phyloP scores from a whole-genome alignment of 768 basidiomycete genomes.

The Hemileccinum rubropunctum region DNA sequence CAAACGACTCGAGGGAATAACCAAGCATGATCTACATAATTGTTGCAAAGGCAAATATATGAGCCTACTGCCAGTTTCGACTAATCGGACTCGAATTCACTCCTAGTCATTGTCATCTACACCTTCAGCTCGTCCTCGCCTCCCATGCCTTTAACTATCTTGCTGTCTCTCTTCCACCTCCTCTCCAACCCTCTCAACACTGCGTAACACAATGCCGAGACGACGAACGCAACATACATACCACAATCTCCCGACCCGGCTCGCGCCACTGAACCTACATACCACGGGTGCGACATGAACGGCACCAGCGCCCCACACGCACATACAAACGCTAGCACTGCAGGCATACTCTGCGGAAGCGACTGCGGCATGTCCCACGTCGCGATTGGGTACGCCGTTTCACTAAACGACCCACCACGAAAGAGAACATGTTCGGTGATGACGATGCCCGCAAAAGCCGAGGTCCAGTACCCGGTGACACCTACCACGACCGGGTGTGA shows the following conservation, averaged over 20 bases:
- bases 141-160: background rate
- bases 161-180: constrained; percentile 3
- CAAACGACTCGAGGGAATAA: no score
- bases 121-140: constrained; percentile 1
- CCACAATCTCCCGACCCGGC: constrained; percentile 48
- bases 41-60: no score
- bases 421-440: constrained; percentile 45
- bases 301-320: constrained; percentile 40
- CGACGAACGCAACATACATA: constrained; percentile 38
- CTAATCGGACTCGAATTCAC: no score
- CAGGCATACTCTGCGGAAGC: constrained; percentile 44
- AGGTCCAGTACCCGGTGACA: constrained; percentile 46
- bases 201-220: constrained; percentile 31
- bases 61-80: no score
- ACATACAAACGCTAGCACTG: constrained; percentile 38
- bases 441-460: constrained; percentile 37
- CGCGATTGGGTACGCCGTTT: constrained; percentile 34
- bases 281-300: constrained; percentile 55
- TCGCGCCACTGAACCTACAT: constrained; percentile 45
- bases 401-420: constrained; percentile 34
- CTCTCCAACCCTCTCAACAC: constrained; percentile 30
- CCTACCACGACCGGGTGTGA: constrained; percentile 22
- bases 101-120: background rate
- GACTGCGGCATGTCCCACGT: constrained; percentile 34
- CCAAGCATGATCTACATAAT: no score